Evolutionary conservation across 495 filamentous ascomycete genomes (phyloP).

Genomic region (Podospora tetraspora): DNA sequence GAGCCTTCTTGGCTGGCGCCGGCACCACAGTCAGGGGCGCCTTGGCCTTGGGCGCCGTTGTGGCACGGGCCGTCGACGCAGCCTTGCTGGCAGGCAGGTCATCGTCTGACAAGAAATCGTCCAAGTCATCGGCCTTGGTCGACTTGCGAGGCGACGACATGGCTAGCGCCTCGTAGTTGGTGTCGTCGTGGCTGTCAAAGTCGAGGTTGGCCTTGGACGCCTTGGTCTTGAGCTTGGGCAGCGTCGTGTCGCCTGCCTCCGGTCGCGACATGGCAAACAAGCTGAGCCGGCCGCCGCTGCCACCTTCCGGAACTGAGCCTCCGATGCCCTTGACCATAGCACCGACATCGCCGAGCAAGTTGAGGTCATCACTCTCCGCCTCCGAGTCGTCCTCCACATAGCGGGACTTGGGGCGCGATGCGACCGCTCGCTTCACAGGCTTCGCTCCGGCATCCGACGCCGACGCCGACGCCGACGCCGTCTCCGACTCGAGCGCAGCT

Average conservation of each 20-base stretch:
- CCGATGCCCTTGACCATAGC: slow-evolving; percentile 88
- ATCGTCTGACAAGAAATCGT: slow-evolving; percentile 59
- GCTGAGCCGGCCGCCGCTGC: slow-evolving; percentile 51
- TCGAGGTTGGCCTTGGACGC: slow-evolving; percentile 46
- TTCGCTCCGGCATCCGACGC: slow-evolving; percentile 21
- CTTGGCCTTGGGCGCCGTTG: slow-evolving; percentile 35
- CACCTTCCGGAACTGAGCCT: slow-evolving; percentile 34
- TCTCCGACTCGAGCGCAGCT: slow-evolving; percentile 20
- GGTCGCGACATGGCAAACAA: slow-evolving; percentile 70
- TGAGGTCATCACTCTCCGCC: slow-evolving; percentile 47
- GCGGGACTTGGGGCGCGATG: slow-evolving; percentile 35
- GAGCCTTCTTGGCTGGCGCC: slow-evolving; percentile 44
- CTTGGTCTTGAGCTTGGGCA: slow-evolving; percentile 50
- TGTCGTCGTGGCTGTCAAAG: slow-evolving; percentile 64
- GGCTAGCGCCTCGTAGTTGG: slow-evolving; percentile 80
- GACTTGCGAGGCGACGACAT: slow-evolving; percentile 48
- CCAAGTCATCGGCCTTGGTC: slow-evolving; percentile 54
- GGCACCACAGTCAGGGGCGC: slow-evolving; percentile 32
- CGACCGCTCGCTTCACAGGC: slow-evolving; percentile 36
- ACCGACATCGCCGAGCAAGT: slow-evolving; percentile 77
- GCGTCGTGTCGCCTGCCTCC: slow-evolving; percentile 42
- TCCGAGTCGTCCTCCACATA: slow-evolving; percentile 42
- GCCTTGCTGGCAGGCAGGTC: slow-evolving; percentile 43
- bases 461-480: slow-evolving; percentile 15
- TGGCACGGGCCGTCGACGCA: slow-evolving; percentile 31